Evolutionary conservation across 441 rosid species (phyloP).

Genomic region (Omphalea diandra): DNA sequence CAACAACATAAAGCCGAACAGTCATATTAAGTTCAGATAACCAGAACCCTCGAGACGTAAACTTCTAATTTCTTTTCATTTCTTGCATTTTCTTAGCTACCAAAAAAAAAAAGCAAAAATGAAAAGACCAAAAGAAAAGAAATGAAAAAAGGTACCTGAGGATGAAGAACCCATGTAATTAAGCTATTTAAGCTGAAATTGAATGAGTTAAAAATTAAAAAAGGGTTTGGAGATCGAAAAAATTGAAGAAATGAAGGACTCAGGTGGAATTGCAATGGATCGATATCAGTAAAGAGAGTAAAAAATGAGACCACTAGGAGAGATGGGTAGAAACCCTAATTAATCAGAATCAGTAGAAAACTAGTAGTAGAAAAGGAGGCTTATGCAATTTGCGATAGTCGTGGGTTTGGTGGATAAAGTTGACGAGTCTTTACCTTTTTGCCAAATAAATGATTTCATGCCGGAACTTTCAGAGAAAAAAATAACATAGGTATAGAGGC

Average conservation of each 20-base stretch:
- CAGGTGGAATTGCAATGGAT: constrained; percentile 1
- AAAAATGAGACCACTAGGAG: not conserved
- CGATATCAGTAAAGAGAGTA: not conserved
- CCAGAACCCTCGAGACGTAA: not conserved
- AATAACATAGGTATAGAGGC: too few relatives aligned
- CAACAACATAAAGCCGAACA: not conserved
- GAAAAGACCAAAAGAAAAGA: not conserved
- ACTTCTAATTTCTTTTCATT: not conserved
- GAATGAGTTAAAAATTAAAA: not conserved
- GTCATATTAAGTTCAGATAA: not conserved
- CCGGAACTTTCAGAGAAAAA: too few relatives aligned
- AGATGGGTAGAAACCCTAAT: constrained; percentile 27
- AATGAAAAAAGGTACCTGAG: constrained; percentile 36
- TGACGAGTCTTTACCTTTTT: constrained; percentile 18
- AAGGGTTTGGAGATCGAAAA: not conserved
- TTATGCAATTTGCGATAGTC: constrained; percentile 18
- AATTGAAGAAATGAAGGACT: not conserved
- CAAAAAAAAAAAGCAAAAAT: constrained; percentile 4
- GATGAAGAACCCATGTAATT: constrained; percentile 42
- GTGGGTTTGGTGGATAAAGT: constrained; percentile 26
- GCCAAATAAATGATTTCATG: too few relatives aligned
- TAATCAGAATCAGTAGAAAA: constrained; percentile 17
- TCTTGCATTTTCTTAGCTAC: constrained; percentile 15
- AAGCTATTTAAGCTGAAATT: constrained; percentile 10
- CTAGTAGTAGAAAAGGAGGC: not conserved